These are phyloP conservation scores for Tylopilus plumbeoviolaceoides DNA, from an alignment of 768 basidiomycete species.

Conservation along the genomic window DNA sequence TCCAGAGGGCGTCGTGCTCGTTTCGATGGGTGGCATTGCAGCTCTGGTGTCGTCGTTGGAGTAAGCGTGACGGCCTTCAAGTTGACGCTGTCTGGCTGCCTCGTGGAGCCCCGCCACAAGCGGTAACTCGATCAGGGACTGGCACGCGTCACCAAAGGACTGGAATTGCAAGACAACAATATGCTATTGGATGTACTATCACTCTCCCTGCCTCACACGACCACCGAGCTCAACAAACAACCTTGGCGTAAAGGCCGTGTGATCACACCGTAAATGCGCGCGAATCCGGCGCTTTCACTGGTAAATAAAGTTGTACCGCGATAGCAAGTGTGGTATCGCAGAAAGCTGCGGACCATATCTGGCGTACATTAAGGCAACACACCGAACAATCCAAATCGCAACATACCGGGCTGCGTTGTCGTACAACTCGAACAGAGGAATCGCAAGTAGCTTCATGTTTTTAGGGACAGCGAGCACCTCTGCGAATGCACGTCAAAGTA, in stretches of 20 bases:
- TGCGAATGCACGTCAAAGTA: constrained; percentile 29
- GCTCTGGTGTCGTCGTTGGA: background rate
- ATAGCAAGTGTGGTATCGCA: constrained; percentile 89
- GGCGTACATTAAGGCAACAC: background rate
- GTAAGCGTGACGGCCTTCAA: background rate
- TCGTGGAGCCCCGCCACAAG: constrained; percentile 15
- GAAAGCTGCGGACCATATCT: constrained; percentile 92
- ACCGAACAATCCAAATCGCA: background rate
- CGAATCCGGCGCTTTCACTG: constrained; percentile 36
- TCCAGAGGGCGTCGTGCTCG: too few relatives aligned
- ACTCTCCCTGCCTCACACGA: background rate
- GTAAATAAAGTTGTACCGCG: constrained; percentile 81
- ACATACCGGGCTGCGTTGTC: constrained; percentile 87
- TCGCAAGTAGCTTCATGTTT: constrained; percentile 98
- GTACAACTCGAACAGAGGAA: constrained; percentile 95
- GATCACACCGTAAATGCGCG: background rate
- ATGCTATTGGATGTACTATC: background rate
- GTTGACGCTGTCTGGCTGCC: constrained; percentile 14
- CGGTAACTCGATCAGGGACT: constrained; percentile 21
- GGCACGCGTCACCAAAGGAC: background rate
- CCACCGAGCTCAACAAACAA: background rate
- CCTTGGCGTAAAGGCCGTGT: background rate
- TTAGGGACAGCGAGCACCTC: constrained; percentile 96
- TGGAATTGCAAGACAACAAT: constrained; percentile 4
- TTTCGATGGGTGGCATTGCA: constrained; percentile 19